These are phyloP conservation scores for Ceratobasidium sp. DNA, from an alignment of 1,284 basidiomycete genomes.

Conservation along the genomic window DNA sequence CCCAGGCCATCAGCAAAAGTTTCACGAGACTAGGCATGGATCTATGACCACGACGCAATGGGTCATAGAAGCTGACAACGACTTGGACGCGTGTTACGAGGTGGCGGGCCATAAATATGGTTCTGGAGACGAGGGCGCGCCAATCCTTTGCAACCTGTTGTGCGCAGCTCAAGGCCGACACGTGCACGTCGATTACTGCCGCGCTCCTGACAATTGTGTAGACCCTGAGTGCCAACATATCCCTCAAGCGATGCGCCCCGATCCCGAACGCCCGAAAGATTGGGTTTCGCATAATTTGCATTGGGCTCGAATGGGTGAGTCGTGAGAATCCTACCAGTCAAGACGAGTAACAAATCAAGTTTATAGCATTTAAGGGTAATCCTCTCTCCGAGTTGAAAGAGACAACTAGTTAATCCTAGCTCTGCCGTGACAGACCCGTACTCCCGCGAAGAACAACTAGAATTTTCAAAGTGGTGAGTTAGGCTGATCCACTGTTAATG, in stretches of 20 bases:
- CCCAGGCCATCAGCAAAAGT: conserved; percentile 70
- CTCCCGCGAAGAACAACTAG: conserved; percentile 65
- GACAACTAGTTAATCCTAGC: background rate
- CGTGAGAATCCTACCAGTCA: background rate
- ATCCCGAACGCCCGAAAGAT: conserved; percentile 66
- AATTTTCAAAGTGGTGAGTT: conserved; percentile 69
- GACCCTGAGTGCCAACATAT: conserved; percentile 66
- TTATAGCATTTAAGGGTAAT: conserved; percentile 42
- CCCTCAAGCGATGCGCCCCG: conserved; percentile 59
- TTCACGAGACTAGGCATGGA: conserved; percentile 74
- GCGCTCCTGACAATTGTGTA: conserved; percentile 58
- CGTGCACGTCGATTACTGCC: conserved; percentile 69
- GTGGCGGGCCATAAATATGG: conserved; percentile 69
- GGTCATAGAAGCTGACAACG: conserved; percentile 66
- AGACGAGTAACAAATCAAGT: background rate
- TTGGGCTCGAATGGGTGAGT: conserved; percentile 62
- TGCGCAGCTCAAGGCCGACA: conserved; percentile 69
- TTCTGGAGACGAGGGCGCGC: conserved; percentile 69
- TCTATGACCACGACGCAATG: conserved; percentile 71
- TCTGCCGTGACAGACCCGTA: conserved; percentile 65
- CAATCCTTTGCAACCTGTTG: conserved; percentile 72
- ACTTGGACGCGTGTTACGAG: conserved; percentile 62
- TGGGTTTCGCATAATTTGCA: conserved; percentile 66
- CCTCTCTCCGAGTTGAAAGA: background rate
- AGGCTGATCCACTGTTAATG: background rate